Conservation (phyloP, 345 rosid genomes). For the Eutrema japonicum region DNA sequence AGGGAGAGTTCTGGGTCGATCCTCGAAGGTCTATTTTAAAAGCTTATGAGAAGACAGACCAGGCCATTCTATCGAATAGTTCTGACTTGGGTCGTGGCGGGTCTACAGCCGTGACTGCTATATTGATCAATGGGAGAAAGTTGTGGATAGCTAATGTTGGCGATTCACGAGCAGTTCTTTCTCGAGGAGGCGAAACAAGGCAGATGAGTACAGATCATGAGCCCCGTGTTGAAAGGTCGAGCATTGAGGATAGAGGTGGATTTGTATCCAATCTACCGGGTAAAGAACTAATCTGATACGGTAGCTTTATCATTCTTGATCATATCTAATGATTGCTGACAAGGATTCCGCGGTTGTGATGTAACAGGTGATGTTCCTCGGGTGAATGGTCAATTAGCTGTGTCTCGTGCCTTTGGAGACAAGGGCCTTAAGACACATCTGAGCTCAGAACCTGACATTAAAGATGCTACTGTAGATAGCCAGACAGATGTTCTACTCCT, state of each 20-base stretch:
- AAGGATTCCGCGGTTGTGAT: background rate
- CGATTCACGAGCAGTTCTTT: conserved; percentile 74
- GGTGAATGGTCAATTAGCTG: conserved; percentile 85
- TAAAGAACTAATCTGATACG: conserved; percentile 21
- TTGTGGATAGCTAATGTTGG: conserved; percentile 79
- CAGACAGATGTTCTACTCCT: conserved; percentile 58
- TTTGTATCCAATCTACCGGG: conserved; percentile 93
- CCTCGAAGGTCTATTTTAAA: conserved; percentile 64
- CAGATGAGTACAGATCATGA: conserved; percentile 79
- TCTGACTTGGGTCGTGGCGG: conserved; percentile 80
- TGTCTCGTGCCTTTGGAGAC: conserved; percentile 86
- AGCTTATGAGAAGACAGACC: conserved; percentile 82
- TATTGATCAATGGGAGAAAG: conserved; percentile 61
- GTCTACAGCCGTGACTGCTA: conserved; percentile 85
- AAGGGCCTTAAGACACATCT: conserved; percentile 82
- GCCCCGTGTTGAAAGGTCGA: conserved; percentile 70
- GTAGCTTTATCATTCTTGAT: background rate
- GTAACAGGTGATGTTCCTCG: conserved; percentile 78
- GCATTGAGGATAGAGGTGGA: conserved; percentile 79
- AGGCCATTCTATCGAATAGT: conserved; percentile 66
- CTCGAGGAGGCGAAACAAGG: conserved; percentile 51
- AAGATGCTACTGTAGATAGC: conserved; percentile 46
- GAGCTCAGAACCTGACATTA: conserved; percentile 80
- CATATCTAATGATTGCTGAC: background rate
- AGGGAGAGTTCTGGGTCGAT: conserved; percentile 81